phyloP scores from a whole-genome alignment of 257 asterid species.

The Plantago ovata region DNA sequence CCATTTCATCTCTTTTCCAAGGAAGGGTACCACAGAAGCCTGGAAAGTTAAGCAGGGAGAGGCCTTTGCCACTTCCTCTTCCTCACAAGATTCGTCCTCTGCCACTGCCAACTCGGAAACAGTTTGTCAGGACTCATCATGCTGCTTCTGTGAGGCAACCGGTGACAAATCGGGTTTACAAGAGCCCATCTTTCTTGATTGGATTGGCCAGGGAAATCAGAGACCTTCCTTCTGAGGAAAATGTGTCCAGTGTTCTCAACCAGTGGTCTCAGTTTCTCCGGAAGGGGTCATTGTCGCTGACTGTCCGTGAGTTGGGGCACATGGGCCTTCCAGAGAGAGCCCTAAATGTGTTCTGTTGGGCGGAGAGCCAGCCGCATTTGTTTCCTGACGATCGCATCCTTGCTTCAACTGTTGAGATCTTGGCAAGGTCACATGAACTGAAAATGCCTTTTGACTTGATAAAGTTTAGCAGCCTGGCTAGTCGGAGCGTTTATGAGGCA shows the following conservation, averaged over 20 bases:
- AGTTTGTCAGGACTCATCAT: constrained; percentile 24
- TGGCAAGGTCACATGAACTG: constrained; percentile 47
- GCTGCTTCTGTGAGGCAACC: constrained; percentile 28
- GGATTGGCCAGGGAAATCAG: constrained; percentile 45
- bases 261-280: constrained; percentile 45
- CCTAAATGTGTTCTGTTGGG: constrained; percentile 50
- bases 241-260: constrained; percentile 37
- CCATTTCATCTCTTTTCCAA: constrained; percentile 49
- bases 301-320: too few species aligned
- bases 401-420: constrained; percentile 53
- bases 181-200: constrained; percentile 48
- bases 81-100: constrained; percentile 40
- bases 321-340: constrained; percentile 51
- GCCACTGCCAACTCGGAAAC: constrained; percentile 40
- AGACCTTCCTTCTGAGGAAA: constrained; percentile 31
- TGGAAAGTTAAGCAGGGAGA: constrained; percentile 40
- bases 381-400: constrained; percentile 56
- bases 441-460: constrained; percentile 41
- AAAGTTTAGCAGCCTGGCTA: constrained; percentile 34
- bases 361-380: constrained; percentile 41
- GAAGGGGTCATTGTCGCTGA: constrained; percentile 48
- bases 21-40: constrained; percentile 61
- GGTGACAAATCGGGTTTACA: constrained; percentile 36
- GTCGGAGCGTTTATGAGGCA: constrained; percentile 45
- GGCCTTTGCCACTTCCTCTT: constrained; percentile 45